phyloP scores from a whole-genome alignment of 176 grass and related monocot genomes.

The Zoysia pacifica region DNA sequence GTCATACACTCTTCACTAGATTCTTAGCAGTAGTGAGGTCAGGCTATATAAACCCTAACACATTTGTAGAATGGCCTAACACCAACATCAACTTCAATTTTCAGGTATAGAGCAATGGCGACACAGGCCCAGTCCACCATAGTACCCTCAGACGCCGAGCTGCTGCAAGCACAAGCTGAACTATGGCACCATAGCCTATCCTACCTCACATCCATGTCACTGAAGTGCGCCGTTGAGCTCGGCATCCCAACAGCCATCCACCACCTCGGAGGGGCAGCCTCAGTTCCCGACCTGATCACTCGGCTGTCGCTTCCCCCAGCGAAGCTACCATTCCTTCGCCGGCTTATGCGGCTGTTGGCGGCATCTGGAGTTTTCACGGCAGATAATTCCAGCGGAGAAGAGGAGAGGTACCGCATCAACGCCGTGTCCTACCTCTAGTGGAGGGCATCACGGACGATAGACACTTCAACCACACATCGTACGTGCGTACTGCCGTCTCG shows the following conservation, averaged over 20 bases:
- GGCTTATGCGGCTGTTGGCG: slow-evolving; percentile 44
- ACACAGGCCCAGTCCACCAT: not conserved
- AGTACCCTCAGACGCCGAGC: not conserved
- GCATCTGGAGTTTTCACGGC: not conserved
- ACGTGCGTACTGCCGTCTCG: not conserved
- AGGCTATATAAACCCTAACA: no score
- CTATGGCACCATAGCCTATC: slow-evolving; percentile 25
- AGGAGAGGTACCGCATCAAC: slow-evolving; percentile 19
- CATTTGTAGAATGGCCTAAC: no score
- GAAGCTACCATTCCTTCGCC: slow-evolving; percentile 6
- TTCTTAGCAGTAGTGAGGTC: no score
- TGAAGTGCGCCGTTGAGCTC: slow-evolving; percentile 47
- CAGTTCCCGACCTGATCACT: slow-evolving; percentile 10
- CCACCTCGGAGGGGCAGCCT: slow-evolving; percentile 24
- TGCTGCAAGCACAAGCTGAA: slow-evolving; percentile 20
- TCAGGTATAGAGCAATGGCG: not conserved
- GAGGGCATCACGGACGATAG: not conserved
- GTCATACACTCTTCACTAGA: no score
- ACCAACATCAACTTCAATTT: no score
- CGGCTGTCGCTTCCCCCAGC: not conserved
- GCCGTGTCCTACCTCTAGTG: slow-evolving; percentile 17
- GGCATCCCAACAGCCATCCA: slow-evolving; percentile 35
- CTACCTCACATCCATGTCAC: slow-evolving; percentile 17
- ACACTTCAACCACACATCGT: not conserved
- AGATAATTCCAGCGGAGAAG: not conserved